Base-by-base conservation (phyloP, 1,284 basidiomycete species). In the Trichosporon inkin region DNA sequence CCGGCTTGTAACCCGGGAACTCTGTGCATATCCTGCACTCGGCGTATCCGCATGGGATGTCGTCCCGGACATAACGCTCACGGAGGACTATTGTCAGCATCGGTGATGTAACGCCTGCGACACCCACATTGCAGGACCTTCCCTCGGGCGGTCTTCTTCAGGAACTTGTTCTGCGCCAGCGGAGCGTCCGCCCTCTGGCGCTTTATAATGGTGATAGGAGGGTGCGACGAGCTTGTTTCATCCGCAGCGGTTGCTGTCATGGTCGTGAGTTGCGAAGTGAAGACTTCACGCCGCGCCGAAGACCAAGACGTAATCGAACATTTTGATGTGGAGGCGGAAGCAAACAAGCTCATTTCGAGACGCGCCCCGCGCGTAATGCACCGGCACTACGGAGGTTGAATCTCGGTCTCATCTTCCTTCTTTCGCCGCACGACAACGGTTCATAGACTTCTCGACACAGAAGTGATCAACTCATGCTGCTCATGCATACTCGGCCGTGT, bases 71-170 rank as follows among this genome's bases (percentile, higher is more conserved):
- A 78, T 99, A 99, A 64, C 93, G 82, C 79, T 99, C 95, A 40
- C 93, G 84, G n/a, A 98, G 81, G 58, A 98, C 93, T 86, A 64
- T 1, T 28, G 0, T 40, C 34, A 16, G 22, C 32, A 47, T 16
- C n/a, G n/a, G 17, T 22, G 35, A n/a, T 10, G 1, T n/a, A 34
- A 32, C 5, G 28, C 28, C 8, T 32, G 28, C 28, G 28, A 8
- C 28, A 32, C 28, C 28, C 57, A 90, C 91, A 88, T 82, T 93
- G 95, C 71, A 93, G 85, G 32, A 99, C 92, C 74, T 95, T 96
- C 22, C 96, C 95, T 62, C 86, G 80, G 0, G 90, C 90, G 0
- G 96, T 98, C 80, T 99, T 99, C 78, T 90, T 92, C 81, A 92
- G 88, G 75, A 92, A 95, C 75, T 91, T 93, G 63, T 88, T 86